These are phyloP conservation scores for Myxozyma mucilagina DNA, from an alignment of 805 yeast genomes.

Conservation along the genomic window DNA sequence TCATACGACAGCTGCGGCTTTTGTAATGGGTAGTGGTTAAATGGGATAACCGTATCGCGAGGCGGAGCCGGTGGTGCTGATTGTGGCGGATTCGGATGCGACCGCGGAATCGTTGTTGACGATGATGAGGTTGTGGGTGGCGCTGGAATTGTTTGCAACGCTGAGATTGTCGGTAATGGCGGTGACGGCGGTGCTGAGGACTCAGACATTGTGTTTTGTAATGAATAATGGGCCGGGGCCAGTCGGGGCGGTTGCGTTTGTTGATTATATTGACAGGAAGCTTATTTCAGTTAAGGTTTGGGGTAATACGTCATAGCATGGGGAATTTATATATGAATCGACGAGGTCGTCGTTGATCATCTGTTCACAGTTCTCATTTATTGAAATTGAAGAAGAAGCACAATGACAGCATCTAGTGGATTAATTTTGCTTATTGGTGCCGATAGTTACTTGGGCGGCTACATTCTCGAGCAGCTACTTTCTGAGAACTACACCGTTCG, in stretches of 20 bases:
- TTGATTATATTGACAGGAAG: no score
- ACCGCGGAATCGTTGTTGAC: background rate
- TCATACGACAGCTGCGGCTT: conserved; percentile 21
- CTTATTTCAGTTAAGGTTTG: no score
- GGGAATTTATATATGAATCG: no score
- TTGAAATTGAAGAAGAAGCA: background rate
- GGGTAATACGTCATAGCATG: no score
- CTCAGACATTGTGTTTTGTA: background rate
- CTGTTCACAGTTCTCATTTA: background rate
- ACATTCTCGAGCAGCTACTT: conserved; percentile 45
- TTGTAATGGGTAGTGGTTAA: background rate
- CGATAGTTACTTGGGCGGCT: conserved; percentile 53
- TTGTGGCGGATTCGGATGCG: background rate
- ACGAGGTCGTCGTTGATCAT: no score
- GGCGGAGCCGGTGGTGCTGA: background rate
- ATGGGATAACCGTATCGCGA: conserved; percentile 8
- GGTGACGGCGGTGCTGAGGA: background rate
- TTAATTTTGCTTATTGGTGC: conserved; percentile 52
- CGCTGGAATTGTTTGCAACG: background rate
- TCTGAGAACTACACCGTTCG: conserved; percentile 46
- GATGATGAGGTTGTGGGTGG: background rate
- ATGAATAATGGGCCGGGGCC: no score
- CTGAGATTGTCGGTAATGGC: background rate
- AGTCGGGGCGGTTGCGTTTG: no score
- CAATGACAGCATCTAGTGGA: background rate